Evolutionary conservation across 805 yeast species (phyloP).

Genomic region (Hanseniaspora mollemarum): DNA sequence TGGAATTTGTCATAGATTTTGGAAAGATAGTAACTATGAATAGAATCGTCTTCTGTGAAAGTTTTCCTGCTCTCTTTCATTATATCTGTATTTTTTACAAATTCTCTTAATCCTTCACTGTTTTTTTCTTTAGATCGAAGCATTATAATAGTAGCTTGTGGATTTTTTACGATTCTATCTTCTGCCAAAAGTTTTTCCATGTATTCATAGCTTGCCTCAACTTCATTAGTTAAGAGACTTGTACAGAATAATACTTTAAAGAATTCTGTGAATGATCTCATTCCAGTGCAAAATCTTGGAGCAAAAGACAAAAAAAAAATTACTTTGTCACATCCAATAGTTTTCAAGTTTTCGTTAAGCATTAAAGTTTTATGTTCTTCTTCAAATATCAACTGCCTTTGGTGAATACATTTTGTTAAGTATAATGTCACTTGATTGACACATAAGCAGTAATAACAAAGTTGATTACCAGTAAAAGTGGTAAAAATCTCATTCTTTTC

Average conservation of each 20-base stretch:
- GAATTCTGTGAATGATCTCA: slow-evolving; percentile 9
- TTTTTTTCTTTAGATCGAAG: neutral
- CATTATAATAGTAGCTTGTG: neutral
- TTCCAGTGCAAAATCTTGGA: neutral
- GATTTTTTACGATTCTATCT: neutral
- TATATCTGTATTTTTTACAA: neutral
- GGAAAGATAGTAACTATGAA: neutral
- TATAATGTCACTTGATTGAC: slow-evolving; percentile 1
- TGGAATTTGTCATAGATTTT: slow-evolving; percentile 9
- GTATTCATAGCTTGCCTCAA: slow-evolving; percentile 1
- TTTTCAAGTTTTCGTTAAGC: neutral
- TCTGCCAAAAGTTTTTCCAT: slow-evolving; percentile 4
- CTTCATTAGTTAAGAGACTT: neutral
- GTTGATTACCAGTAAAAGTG: neutral
- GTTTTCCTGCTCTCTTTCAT: neutral
- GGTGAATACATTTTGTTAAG: slow-evolving; percentile 6
- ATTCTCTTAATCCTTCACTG: slow-evolving; percentile 2
- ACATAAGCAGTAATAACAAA: slow-evolving; percentile 3
- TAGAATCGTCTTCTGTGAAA: no score
- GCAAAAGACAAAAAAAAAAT: slow-evolving; percentile 7
- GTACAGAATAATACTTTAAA: slow-evolving; percentile 6
- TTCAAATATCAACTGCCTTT: slow-evolving; percentile 9
- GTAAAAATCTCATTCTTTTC: neutral
- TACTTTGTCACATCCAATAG: slow-evolving; percentile 7
- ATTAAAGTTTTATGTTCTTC: neutral